These are phyloP conservation scores for Tilletia walkeri DNA, from an alignment of 1,284 basidiomycete genomes.

Conservation along the genomic window DNA sequence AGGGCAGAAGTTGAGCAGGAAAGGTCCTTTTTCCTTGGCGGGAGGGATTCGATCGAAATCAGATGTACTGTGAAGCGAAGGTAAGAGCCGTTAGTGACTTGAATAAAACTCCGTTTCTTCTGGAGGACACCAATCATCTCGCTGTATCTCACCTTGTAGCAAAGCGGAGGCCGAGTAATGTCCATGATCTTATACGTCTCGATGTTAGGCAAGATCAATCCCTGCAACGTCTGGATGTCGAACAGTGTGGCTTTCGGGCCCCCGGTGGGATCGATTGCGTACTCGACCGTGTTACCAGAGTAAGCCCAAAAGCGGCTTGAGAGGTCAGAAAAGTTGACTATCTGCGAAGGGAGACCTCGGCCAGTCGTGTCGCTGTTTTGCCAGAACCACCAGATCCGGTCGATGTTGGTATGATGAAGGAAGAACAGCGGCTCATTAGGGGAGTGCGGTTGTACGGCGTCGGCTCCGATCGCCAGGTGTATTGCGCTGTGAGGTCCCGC, in stretches of 20 bases:
- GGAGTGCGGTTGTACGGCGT: background rate
- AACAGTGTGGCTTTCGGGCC: background rate
- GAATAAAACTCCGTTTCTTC: too few relatives aligned
- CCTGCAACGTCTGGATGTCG: constrained; percentile 4
- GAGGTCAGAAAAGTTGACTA: constrained; percentile 19
- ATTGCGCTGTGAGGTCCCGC: background rate
- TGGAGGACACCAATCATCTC: too few relatives aligned
- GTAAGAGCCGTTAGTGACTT: too few relatives aligned
- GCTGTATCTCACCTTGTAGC: background rate
- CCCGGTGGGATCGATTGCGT: background rate
- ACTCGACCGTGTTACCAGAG: background rate
- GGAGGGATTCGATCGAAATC: too few relatives aligned
- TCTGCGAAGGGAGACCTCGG: constrained; percentile 8
- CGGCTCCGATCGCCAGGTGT: background rate
- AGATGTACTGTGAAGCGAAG: too few relatives aligned
- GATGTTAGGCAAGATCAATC: constrained; percentile 1
- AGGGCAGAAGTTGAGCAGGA: too few relatives aligned
- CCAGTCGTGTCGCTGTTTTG: constrained; percentile 20
- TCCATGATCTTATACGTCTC: constrained; percentile 17
- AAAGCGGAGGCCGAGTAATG: background rate
- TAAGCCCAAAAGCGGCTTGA: background rate
- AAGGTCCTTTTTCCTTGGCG: too few relatives aligned
- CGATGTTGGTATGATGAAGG: constrained; percentile 25
- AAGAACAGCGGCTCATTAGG: constrained; percentile 22
- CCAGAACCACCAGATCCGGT: constrained; percentile 25